These are phyloP conservation scores for Fraxinus ornus DNA, from an alignment of 305 asterid species.

Conservation along the genomic window DNA sequence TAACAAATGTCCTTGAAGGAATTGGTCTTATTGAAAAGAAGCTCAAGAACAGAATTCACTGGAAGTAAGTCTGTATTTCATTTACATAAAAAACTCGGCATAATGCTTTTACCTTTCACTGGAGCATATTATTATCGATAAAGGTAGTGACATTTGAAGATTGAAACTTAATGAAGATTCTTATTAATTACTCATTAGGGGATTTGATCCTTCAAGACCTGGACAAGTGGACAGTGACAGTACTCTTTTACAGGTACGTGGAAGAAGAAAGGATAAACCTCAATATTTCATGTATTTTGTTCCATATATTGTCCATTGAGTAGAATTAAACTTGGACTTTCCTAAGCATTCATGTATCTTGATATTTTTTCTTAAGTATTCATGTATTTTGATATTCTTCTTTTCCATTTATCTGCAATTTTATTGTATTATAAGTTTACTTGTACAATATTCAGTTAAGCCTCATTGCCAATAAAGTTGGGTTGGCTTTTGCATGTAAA, in stretches of 20 bases:
- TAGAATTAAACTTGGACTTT: constrained; percentile 1
- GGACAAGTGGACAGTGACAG: constrained; percentile 76
- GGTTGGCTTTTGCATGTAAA: background rate
- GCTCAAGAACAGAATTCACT: constrained; percentile 83
- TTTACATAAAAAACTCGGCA: constrained; percentile 18
- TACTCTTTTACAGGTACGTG: constrained; percentile 68
- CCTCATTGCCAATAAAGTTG: background rate
- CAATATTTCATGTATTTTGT: constrained; percentile 17
- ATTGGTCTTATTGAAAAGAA: constrained; percentile 98
- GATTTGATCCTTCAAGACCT: constrained; percentile 73
- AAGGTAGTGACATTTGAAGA: constrained; percentile 6
- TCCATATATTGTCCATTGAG: constrained; percentile 5
- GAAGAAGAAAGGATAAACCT: constrained; percentile 14
- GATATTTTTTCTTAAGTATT: background rate
- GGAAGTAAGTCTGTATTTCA: constrained; percentile 67
- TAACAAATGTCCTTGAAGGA: constrained; percentile 98
- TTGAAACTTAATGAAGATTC: constrained; percentile 25
- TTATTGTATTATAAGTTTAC: background rate
- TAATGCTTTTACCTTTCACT: constrained; percentile 11
- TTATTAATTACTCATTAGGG: constrained; percentile 53
- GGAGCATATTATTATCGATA: background rate
- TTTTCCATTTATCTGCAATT: background rate
- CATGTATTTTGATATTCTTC: background rate
- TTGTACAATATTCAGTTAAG: background rate
- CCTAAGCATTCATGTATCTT: background rate